Base-by-base conservation (phyloP, 139 green algal genomes). In the Picochlorum costavermella region DNA sequence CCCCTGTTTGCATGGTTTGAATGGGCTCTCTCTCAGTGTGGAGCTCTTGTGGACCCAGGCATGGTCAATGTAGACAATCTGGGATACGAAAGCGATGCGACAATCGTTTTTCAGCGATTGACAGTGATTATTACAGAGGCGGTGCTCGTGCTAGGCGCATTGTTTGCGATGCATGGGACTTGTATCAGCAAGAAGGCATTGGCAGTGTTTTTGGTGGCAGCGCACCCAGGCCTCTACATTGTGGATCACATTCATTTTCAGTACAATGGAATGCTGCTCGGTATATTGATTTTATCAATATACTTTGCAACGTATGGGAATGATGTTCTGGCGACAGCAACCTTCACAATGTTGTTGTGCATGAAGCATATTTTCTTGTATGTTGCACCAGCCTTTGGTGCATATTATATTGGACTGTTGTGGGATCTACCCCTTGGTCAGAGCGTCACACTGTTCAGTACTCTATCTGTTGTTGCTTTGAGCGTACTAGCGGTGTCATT, bases 161-260 rank as follows among this genome's bases (percentile, higher is more conserved):
- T 61, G 45, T 64, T 46, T 6, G 63, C 14, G 5, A 23, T 23
- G 4, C 46, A 20, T 5, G 51, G 61, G 50, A 36, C 11, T 0
- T 44, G 37, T 56, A 10, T 48, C 28, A 1, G 29, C 31, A 26
- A 14, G 20, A 50, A 30, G 61, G 16, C 51, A 44, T 6, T 65
- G 44, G 43, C 63, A 16, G 55, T 78, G 56, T 70, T 88, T 71
- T 56, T 72, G 63, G 64, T 90, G 6, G 55, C 76, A 0, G 53
- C 55, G 16, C 84, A 86, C 62, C 81, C 86, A 2, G 91, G 84
- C 0, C 81, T 98, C 33, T 63, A 97, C 11, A 78, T 97, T 62
- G 88, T 98, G 57, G 92, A 98, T 72, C 89, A 98, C 82, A 81
- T 98, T 17, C 92, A 98, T 72, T 98, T 98, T 63, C 92, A 98